Percentiles rank a stretch among this genome's conserved stretches.
phyloP scores from a whole-genome alignment of 1,139 yeast species.

The Lodderomyces beijingensis region DNA sequence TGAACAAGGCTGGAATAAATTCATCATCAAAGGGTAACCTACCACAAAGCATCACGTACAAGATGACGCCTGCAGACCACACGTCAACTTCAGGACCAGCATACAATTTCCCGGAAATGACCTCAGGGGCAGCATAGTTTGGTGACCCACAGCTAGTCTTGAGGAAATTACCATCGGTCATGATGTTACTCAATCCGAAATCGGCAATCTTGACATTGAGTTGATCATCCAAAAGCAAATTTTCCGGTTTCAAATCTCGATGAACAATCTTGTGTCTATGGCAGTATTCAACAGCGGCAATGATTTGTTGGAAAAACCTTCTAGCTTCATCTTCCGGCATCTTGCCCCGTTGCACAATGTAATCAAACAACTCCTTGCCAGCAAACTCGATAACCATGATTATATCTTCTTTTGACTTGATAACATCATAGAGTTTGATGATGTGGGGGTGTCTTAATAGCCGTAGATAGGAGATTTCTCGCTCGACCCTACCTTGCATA shows the following conservation, averaged over 20 bases:
- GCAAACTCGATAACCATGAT: slow-evolving; percentile 98
- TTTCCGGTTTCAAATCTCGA: slow-evolving; percentile 93
- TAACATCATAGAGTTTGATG: slow-evolving; percentile 92
- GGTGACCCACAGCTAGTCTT: slow-evolving; percentile 98
- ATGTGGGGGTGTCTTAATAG: slow-evolving; percentile 94
- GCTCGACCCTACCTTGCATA: slow-evolving; percentile 95
- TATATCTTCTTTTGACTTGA: slow-evolving; percentile 92
- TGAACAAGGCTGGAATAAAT: slow-evolving; percentile 91
- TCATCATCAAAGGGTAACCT: slow-evolving; percentile 97
- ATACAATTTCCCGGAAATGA: slow-evolving; percentile 89
- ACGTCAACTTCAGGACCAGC: slow-evolving; percentile 99
- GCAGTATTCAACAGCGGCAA: slow-evolving; percentile 96
- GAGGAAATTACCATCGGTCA: slow-evolving; percentile 96
- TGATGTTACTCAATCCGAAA: slow-evolving; percentile 90
- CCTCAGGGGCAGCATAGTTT: slow-evolving; percentile 98
- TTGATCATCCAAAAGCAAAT: slow-evolving; percentile 83
- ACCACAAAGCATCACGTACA: slow-evolving; percentile 96
- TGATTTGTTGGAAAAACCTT: slow-evolving; percentile 93
- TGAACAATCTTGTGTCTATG: slow-evolving; percentile 98
- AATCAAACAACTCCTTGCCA: slow-evolving; percentile 92
- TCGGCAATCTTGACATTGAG: slow-evolving; percentile 95
- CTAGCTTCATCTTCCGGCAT: slow-evolving; percentile 95
- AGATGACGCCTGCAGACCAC: slow-evolving; percentile 96
- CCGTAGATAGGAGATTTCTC: slow-evolving; percentile 88
- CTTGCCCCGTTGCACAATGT: slow-evolving; percentile 90